Conservation (phyloP, 352 stramenopile species). For the Pythium aphanidermatum region DNA sequence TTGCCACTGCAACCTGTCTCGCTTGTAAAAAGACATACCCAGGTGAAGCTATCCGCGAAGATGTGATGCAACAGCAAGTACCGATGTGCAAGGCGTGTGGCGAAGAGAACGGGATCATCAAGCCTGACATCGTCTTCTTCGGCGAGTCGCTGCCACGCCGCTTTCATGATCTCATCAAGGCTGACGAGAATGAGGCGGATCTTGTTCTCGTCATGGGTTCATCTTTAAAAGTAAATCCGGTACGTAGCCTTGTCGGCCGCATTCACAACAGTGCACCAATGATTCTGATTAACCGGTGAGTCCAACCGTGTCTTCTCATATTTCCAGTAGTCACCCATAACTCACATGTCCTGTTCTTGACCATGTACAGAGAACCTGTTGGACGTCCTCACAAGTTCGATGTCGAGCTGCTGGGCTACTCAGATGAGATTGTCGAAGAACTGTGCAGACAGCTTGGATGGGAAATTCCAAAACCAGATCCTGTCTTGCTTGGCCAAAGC, state of each 20-base stretch:
- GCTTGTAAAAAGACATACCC: conserved; percentile 78
- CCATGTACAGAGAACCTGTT: conserved; percentile 61
- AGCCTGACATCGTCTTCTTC: conserved; percentile 99
- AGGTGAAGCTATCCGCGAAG: conserved; percentile 80
- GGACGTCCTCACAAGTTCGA: conserved; percentile 81
- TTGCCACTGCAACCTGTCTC: conserved; percentile 91
- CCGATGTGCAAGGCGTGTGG: conserved; percentile 72
- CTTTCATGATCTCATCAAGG: conserved; percentile 87
- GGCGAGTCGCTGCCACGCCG: conserved; percentile 90
- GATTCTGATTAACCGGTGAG: conserved; percentile 76
- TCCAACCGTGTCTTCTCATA: not conserved
- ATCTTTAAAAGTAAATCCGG: conserved; percentile 95
- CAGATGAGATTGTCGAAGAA: conserved; percentile 80
- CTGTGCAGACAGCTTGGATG: conserved; percentile 67
- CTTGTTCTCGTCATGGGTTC: conserved; percentile 99
- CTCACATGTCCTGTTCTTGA: too few relatives aligned
- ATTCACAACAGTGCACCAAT: conserved; percentile 79
- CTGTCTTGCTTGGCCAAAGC: conserved; percentile 54
- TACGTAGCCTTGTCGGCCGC: conserved; percentile 85
- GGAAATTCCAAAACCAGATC: conserved; percentile 71
- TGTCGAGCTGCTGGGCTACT: conserved; percentile 78
- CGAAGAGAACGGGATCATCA: conserved; percentile 89
- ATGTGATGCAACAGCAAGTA: conserved; percentile 74
- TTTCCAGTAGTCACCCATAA: not conserved
- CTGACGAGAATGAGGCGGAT: conserved; percentile 84